A percentile compares a stretch with the other conserved stretches of the same genome.
Evolutionary conservation across 768 basidiomycete genomes (phyloP).

Genomic region (Chiua virens): DNA sequence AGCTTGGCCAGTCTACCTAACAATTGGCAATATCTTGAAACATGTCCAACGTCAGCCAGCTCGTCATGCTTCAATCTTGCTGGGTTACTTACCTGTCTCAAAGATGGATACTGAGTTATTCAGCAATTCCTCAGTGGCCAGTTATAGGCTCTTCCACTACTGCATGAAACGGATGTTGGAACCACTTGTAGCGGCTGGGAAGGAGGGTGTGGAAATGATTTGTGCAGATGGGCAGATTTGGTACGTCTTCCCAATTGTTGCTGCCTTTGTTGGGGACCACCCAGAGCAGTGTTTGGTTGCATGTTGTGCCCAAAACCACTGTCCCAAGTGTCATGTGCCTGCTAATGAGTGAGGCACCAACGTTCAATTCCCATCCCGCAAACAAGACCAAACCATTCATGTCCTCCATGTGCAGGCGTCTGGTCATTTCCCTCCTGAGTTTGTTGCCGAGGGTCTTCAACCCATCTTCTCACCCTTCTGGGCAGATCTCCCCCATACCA

Average conservation of each 20-base stretch:
- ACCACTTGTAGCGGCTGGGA: neutral
- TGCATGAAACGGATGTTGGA: neutral
- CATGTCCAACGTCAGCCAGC: neutral
- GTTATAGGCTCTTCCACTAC: neutral
- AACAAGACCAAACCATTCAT: neutral
- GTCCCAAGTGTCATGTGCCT: neutral
- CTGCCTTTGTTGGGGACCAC: neutral
- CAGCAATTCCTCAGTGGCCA: neutral
- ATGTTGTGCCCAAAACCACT: neutral
- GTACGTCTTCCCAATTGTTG: neutral
- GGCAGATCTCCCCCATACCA: neutral
- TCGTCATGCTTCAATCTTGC: neutral
- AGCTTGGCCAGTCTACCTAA: slow-evolving; percentile 6
- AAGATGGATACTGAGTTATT: neutral
- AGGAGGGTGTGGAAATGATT: neutral
- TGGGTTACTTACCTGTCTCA: neutral
- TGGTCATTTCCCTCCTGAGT: neutral
- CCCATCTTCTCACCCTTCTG: slow-evolving; percentile 1
- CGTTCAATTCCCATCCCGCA: rapidly evolving
- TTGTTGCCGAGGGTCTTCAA: neutral
- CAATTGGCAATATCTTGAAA: neutral
- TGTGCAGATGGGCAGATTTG: neutral
- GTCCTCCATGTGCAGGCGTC: neutral
- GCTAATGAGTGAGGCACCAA: neutral
- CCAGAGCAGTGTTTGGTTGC: neutral